Base-by-base conservation (phyloP, 805 yeast genomes). In the Maudiozyma bulderi region DNA sequence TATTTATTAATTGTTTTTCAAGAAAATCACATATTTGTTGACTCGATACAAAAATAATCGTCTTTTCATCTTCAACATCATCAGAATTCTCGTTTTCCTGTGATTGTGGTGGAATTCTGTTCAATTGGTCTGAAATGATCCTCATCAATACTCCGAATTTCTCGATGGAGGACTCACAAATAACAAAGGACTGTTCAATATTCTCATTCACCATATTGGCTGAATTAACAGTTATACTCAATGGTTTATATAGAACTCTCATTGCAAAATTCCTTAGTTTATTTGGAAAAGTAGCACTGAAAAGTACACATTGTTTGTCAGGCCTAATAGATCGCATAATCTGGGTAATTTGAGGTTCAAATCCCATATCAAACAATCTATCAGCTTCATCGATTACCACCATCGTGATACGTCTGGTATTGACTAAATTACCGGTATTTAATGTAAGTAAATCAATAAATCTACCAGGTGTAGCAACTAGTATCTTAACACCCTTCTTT, bases 311-410 rank as follows among this genome's bases (percentile, higher is more conserved):
- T 60, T 91, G 98, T 45, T 84, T 73, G 61, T 90, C 96, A 0
- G 93, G 93, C 45, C 97, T 73, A 2, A 87, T 74, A 37, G 84
- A 84, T 13, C 77, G 73, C 61, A 89, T 73, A 26, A 93, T 83
- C 58, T 87, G 86, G 56, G 77, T 80, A 4, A 93, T 88, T 61
- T 93, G 99, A 0, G 99, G 98, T 57, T 88, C 98, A 67, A 93
- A 93, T 1, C 99, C 99, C 76, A 93, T 72, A 64, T 93, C 99
- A 69, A 91, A 91, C 85, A 93, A 82, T 54, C 99, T 70, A 66
- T 93, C 99, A 1, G 98, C 97, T 62, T 93, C 99, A 63, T 93
- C 99, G 51, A 93, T 69, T 0, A 90, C 95, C n/a, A 88, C 73
- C 64, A 82, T 88, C 0, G 96, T 82, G 6, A 85, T 80, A 41